phyloP scores from a whole-genome alignment of 1,284 basidiomycete species.

The Cutaneotrichosporon sp. region DNA sequence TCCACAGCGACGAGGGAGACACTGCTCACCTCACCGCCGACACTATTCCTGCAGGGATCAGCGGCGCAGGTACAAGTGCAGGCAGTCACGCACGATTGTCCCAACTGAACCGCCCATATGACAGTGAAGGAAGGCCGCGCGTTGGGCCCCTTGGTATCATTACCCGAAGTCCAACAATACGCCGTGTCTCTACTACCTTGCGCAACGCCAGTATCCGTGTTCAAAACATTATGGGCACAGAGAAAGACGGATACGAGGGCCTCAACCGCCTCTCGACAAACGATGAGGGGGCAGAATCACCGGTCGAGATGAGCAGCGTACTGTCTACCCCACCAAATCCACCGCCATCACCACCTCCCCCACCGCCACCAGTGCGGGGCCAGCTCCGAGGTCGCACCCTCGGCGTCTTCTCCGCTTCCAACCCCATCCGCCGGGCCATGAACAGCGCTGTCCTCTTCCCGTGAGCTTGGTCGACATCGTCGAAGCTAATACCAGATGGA shows the following conservation, averaged over 20 bases:
- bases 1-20: background rate
- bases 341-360: constrained; percentile 11
- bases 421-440: constrained; percentile 62
- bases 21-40: background rate
- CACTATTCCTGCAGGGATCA: background rate
- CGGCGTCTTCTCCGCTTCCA: constrained; percentile 71
- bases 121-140: constrained; percentile 28
- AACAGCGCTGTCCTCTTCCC: constrained; percentile 68
- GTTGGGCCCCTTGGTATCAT: constrained; percentile 21
- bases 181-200: constrained; percentile 39
- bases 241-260: constrained; percentile 48
- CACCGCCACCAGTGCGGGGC: constrained; percentile 22
- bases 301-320: background rate
- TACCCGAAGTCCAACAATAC: constrained; percentile 38
- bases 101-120: constrained; percentile 20
- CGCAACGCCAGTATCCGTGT: constrained; percentile 66
- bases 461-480: constrained; percentile 55
- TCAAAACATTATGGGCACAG: constrained; percentile 61
- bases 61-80: background rate
- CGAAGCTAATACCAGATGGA: constrained; percentile 61
- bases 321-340: background rate
- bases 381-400: constrained; percentile 74
- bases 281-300: background rate
- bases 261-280: background rate
- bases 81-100: background rate